phyloP scores from a whole-genome alignment of 345 rosid species.

The Syzygium grande region DNA sequence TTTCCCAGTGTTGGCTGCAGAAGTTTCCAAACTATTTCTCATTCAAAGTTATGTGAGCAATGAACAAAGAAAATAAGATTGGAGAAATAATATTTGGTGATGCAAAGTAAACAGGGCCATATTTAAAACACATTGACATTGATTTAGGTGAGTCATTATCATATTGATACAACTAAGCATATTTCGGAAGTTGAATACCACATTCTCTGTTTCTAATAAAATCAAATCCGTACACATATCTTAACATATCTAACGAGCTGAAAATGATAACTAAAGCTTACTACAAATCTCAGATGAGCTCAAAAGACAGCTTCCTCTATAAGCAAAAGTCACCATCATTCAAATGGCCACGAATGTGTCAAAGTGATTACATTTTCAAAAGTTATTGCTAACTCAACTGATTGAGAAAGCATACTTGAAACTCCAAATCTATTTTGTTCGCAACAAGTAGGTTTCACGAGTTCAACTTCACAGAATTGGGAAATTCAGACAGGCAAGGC shows the following conservation, averaged over 20 bases:
- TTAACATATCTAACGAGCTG: neutral
- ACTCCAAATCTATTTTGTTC: neutral
- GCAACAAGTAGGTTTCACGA: neutral
- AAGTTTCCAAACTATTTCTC: too few relatives aligned
- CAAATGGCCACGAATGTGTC: neutral
- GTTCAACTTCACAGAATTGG: neutral
- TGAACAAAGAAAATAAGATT: too few relatives aligned
- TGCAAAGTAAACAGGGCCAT: too few relatives aligned
- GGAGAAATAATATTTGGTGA: too few relatives aligned
- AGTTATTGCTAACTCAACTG: neutral
- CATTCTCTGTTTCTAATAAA: neutral
- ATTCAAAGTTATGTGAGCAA: too few relatives aligned
- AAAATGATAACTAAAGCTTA: neutral
- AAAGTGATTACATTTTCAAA: neutral
- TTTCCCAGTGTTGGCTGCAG: too few relatives aligned
- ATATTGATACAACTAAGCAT: neutral
- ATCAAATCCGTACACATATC: neutral
- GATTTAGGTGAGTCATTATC: too few relatives aligned
- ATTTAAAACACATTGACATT: too few relatives aligned
- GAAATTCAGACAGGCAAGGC: neutral
- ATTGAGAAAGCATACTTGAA: neutral
- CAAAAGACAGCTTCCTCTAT: neutral
- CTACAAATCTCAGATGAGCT: neutral
- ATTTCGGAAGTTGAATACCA: neutral
- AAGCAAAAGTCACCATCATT: neutral